Evolutionary conservation across 768 basidiomycete genomes (phyloP).

Genomic region (Mycena leptocephala): DNA sequence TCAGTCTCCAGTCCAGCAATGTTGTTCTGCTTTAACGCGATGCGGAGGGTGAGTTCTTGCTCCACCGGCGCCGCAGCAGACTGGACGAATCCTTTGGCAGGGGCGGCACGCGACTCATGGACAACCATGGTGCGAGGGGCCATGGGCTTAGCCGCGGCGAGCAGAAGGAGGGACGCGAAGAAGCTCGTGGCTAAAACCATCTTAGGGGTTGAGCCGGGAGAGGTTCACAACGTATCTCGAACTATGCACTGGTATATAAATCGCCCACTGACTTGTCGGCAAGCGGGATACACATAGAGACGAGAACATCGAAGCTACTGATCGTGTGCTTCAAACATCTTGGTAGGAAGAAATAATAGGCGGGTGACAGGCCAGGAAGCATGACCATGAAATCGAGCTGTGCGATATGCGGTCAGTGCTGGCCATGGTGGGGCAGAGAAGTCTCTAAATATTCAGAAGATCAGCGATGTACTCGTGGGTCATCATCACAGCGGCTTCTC

Average conservation of each 20-base stretch:
- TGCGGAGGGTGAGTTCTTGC: slow-evolving; percentile 19
- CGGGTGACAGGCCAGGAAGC: slow-evolving; percentile 13
- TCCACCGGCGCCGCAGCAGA: background rate
- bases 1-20: slow-evolving; percentile 18
- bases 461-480: background rate
- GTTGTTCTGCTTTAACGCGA: slow-evolving; percentile 12
- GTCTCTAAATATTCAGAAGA: background rate
- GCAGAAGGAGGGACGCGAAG: slow-evolving; percentile 10
- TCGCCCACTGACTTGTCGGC: background rate
- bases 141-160: slow-evolving; percentile 20
- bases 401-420: slow-evolving; percentile 7
- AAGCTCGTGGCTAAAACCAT: slow-evolving; percentile 14
- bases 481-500: slow-evolving; percentile 4
- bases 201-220: background rate
- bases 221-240: background rate
- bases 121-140: slow-evolving; percentile 7
- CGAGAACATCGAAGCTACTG: slow-evolving; percentile 12
- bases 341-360: slow-evolving; percentile 5
- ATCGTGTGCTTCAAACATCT: slow-evolving; percentile 14
- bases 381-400: background rate
- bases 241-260: slow-evolving; percentile 15
- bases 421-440: background rate
- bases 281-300: slow-evolving; percentile 14
- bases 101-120: slow-evolving; percentile 8
- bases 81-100: slow-evolving; percentile 12